These are phyloP conservation scores for Cladosporium velox DNA, from an alignment of 2,329 filamentous ascomycete genomes.

Conservation along the genomic window DNA sequence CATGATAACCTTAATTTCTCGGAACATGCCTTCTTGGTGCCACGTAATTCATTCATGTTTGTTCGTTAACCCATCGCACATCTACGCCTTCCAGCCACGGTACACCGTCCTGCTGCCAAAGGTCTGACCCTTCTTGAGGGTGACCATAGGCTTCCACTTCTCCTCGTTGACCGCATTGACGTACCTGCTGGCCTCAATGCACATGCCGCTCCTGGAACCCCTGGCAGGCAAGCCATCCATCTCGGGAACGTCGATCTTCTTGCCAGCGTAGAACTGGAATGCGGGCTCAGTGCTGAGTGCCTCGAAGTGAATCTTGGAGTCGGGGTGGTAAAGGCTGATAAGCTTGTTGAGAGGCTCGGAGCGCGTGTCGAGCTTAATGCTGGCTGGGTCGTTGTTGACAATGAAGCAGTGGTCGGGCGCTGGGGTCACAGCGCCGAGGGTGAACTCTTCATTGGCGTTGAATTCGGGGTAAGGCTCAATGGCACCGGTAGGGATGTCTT, in stretches of 20 bases:
- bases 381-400: constrained; percentile 62
- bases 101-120: constrained; percentile 84
- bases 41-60: not conserved
- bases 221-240: constrained; percentile 62
- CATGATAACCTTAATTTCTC: not conserved
- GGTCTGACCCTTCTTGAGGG: constrained; percentile 80
- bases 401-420: constrained; percentile 91
- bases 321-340: constrained; percentile 71
- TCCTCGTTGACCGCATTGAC: constrained; percentile 84
- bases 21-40: not conserved
- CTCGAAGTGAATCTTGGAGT: constrained; percentile 76
- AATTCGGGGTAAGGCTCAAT: constrained; percentile 67
- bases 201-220: constrained; percentile 74
- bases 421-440: constrained; percentile 68
- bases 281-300: constrained; percentile 89
- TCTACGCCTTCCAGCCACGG: constrained; percentile 71
- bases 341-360: constrained; percentile 64
- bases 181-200: constrained; percentile 87
- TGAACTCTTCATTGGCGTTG: constrained; percentile 67
- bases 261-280: constrained; percentile 96
- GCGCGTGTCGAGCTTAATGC: constrained; percentile 55
- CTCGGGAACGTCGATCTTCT: constrained; percentile 72
- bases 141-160: constrained; percentile 74
- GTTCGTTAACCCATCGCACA: not conserved
- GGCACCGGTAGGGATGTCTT: constrained; percentile 71